phyloP scores from a whole-genome alignment of 2,329 filamentous ascomycete species.

The Exophiala oligosperma region DNA sequence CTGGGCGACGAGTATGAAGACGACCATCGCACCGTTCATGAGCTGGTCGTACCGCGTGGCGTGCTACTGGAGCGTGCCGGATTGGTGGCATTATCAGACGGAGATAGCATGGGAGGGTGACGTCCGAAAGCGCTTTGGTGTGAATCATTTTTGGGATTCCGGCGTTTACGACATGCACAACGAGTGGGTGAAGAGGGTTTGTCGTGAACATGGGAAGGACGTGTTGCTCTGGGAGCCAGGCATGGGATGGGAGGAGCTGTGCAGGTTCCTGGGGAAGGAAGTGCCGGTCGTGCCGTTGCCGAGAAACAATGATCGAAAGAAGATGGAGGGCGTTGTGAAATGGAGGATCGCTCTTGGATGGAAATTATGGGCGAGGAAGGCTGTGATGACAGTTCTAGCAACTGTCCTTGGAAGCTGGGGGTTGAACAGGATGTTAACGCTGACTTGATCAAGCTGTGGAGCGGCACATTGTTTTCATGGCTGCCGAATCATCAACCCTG shows the following conservation, averaged over 20 bases:
- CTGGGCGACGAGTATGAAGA: constrained; percentile 37
- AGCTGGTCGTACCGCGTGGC: constrained; percentile 12
- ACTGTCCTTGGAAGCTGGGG: constrained; percentile 10
- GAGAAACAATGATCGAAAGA: constrained; percentile 28
- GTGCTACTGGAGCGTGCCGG: constrained; percentile 7
- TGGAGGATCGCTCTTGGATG: constrained; percentile 8
- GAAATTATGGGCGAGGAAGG: constrained; percentile 13
- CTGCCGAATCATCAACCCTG: constrained; percentile 40
- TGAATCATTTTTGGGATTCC: constrained; percentile 6
- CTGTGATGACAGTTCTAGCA: neutral
- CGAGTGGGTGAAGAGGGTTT: constrained; percentile 13
- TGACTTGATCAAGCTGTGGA: neutral
- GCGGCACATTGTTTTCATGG: neutral
- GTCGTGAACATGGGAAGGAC: constrained; percentile 3
- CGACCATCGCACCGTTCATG: constrained; percentile 11
- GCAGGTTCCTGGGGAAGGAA: constrained; percentile 40
- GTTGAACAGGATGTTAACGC: neutral
- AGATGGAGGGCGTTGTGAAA: constrained; percentile 6
- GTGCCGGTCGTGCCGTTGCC: constrained; percentile 40
- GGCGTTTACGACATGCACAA: constrained; percentile 12
- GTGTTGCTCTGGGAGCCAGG: constrained; percentile 19
- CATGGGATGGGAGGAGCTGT: constrained; percentile 47
- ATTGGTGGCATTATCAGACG: constrained; percentile 9
- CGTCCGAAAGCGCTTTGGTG: constrained; percentile 7
- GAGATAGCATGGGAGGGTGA: constrained; percentile 10